Evolutionary conservation across 108 stramenopile species (phyloP), one percentile per base, ranked within the genome.

Genomic region (Pelagomonas calceolata): DNA sequence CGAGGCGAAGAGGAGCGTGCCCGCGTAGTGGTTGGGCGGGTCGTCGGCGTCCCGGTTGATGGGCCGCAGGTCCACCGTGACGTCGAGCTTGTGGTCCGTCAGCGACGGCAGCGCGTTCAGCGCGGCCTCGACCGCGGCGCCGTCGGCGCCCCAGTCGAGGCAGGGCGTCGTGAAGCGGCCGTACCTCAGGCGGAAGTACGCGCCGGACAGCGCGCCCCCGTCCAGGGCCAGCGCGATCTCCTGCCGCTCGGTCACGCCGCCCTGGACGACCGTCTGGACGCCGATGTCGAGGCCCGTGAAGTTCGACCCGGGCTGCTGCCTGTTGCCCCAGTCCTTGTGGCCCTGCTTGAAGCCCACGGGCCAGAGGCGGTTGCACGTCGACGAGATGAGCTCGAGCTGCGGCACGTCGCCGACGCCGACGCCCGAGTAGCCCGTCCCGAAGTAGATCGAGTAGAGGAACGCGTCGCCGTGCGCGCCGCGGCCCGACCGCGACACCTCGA

Each of bases 361-460:
- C n/a, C 70, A 63, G 70, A 67, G 51, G 68, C 36, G 66, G 76
- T 35, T 46, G 70, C 46, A 71, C 26, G 12, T 43, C 32, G 72
- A 43, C 36, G n/a, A 26, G 35, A 43, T 71, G 36, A 75, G 78
- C 10, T 65, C 65, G 44, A 86, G 79, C 51, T 85, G 70, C 35
- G 73, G 73, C 9, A 92, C 80, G 70, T 92, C 84, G 36, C 89
- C 87, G n/a, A n/a, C n/a, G n/a, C n/a, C 39, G 39, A 43, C 9
- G 9, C 9, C 39, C 21, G 76, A 66, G 14, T 63, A 70, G 29
- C 66, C 76, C 15, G 89, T 88, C 66, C 72, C 66, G 65, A 90
- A 92, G 77, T 88, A 89, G 36, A 92, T 74, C 32, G 76, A 76
- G 75, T 82, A 90, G n/a, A 86, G 46, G 75, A 87, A 90, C 60